These are phyloP conservation scores for Xylaria sp. DNA, from an alignment of 2,329 filamentous ascomycete species.

Conservation along the genomic window DNA sequence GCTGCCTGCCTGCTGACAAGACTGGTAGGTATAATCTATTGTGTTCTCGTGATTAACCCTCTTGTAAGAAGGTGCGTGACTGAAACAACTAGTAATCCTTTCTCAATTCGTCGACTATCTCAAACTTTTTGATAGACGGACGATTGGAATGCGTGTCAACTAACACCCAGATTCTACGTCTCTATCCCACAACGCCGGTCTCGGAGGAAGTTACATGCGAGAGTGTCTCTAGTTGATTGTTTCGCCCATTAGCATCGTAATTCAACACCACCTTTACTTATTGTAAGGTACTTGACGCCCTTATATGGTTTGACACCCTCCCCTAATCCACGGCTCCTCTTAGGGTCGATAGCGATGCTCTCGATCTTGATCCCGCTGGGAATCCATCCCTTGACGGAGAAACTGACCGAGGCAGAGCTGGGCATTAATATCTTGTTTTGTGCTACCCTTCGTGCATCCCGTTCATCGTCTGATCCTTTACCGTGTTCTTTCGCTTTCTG, in stretches of 20 bases:
- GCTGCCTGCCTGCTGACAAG: background rate
- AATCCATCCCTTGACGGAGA: conserved; percentile 64
- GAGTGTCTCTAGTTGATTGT: background rate
- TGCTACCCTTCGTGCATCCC: conserved; percentile 53
- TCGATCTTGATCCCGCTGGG: conserved; percentile 63
- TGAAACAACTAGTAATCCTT: background rate
- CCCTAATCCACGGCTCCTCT: conserved; percentile 77
- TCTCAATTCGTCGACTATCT: background rate
- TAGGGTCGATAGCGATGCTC: conserved; percentile 63
- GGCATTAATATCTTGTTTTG: conserved; percentile 76
- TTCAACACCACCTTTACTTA: conserved; percentile 61
- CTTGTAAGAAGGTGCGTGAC: background rate
- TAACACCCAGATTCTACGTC: background rate
- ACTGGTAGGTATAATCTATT: background rate
- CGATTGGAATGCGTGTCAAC: background rate
- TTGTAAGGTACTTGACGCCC: conserved; percentile 92
- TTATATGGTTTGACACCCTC: conserved; percentile 93
- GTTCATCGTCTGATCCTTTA: conserved; percentile 37
- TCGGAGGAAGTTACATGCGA: background rate
- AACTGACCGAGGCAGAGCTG: conserved; percentile 68
- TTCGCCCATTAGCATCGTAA: conserved; percentile 47
- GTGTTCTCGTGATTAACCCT: background rate
- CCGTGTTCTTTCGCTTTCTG: conserved; percentile 32
- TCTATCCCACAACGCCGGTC: conserved; percentile 5
- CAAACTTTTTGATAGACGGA: background rate